Conservation (phyloP, 495 filamentous ascomycete genomes). For the Penicillium tannophilum region DNA sequence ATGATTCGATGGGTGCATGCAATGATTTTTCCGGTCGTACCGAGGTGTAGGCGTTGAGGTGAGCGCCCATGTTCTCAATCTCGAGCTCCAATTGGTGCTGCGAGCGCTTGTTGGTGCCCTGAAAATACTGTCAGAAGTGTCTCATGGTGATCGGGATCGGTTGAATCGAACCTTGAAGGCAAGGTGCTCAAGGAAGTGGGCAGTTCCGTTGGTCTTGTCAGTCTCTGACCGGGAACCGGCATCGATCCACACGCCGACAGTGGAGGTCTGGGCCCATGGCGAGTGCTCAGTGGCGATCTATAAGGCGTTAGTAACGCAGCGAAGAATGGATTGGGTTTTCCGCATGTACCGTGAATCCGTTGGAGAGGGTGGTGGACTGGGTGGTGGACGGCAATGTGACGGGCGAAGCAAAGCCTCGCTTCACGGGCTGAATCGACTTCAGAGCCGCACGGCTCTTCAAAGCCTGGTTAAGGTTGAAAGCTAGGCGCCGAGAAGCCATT, state of each 20-base stretch:
- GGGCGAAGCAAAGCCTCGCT: slow-evolving; percentile 84
- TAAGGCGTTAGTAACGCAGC: slow-evolving; percentile 40
- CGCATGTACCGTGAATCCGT: slow-evolving; percentile 87
- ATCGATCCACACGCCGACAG: slow-evolving; percentile 99
- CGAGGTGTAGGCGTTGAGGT: slow-evolving; percentile 99
- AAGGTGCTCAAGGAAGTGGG: slow-evolving; percentile 98
- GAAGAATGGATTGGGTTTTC: slow-evolving; percentile 27
- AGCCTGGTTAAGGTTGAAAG: slow-evolving; percentile 83
- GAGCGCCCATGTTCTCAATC: slow-evolving; percentile 99
- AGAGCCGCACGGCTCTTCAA: slow-evolving; percentile 79
- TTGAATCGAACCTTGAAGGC: slow-evolving; percentile 83
- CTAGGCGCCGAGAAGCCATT: slow-evolving; percentile 95
- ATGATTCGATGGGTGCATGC: slow-evolving; percentile 7
- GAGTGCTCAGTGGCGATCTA: slow-evolving; percentile 98
- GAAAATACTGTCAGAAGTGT: slow-evolving; percentile 30
- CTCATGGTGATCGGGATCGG: slow-evolving; percentile 6
- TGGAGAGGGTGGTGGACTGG: slow-evolving; percentile 92
- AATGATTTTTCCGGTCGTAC: slow-evolving; percentile 58
- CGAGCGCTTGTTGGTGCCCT: slow-evolving; percentile 89
- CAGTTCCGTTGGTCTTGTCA: slow-evolving; percentile 96
- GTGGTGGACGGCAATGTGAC: slow-evolving; percentile 75
- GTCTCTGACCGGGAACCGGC: slow-evolving; percentile 97
- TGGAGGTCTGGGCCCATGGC: slow-evolving; percentile 97
- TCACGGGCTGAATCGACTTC: slow-evolving; percentile 69
- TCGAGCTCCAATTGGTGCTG: slow-evolving; percentile 98